Conservation (phyloP, 2,329 filamentous ascomycete species). For the Ambrosiella cleistominuta region DNA sequence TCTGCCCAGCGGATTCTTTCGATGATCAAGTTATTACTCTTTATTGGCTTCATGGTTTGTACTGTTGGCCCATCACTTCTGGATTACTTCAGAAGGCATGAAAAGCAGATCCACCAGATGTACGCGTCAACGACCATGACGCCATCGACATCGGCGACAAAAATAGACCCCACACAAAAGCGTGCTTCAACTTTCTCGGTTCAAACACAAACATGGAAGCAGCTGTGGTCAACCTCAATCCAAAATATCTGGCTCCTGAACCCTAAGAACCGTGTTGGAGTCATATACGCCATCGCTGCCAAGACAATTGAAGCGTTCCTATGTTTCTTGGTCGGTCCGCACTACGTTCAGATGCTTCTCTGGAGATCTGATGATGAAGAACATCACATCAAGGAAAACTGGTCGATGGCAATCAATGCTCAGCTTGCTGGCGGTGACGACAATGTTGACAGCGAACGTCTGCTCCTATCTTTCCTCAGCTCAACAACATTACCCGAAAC, state of each 20-base stretch:
- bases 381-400: slow-evolving; percentile 70
- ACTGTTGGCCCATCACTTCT: slow-evolving; percentile 34
- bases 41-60: slow-evolving; percentile 32
- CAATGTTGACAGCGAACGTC: slow-evolving; percentile 72
- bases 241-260: slow-evolving; percentile 77
- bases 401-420: slow-evolving; percentile 83
- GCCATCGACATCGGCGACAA: slow-evolving; percentile 31
- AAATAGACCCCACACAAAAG: neutral
- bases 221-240: slow-evolving; percentile 78
- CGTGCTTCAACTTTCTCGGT: slow-evolving; percentile 18
- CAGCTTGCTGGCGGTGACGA: slow-evolving; percentile 81
- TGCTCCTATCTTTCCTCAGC: slow-evolving; percentile 72
- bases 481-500: slow-evolving; percentile 75
- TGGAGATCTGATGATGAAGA: slow-evolving; percentile 74
- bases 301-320: slow-evolving; percentile 71
- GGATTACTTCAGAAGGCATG: slow-evolving; percentile 7
- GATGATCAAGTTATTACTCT: slow-evolving; percentile 34
- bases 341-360: slow-evolving; percentile 61
- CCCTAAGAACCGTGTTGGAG: slow-evolving; percentile 68
- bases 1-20: slow-evolving; percentile 28
- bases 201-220: slow-evolving; percentile 19
- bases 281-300: slow-evolving; percentile 60
- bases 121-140: slow-evolving; percentile 70
- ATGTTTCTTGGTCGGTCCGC: slow-evolving; percentile 58
- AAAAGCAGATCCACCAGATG: slow-evolving; percentile 34